These are phyloP conservation scores for Lepiota venenata DNA, from an alignment of 768 basidiomycete genomes.

Conservation along the genomic window DNA sequence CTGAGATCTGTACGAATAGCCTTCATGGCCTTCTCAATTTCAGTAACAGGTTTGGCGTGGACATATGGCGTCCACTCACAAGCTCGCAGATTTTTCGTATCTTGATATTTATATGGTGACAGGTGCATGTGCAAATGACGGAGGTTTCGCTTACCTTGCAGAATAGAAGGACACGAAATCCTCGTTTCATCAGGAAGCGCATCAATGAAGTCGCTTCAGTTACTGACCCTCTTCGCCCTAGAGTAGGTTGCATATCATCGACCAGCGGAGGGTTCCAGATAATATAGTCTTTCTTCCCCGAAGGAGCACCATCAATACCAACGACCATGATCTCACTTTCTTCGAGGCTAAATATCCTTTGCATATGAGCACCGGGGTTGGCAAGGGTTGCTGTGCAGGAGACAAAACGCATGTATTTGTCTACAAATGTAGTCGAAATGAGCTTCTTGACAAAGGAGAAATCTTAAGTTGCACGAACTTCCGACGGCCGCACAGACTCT, in stretches of 20 bases:
- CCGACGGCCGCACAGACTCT: constrained; percentile 75
- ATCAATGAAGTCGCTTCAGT: constrained; percentile 70
- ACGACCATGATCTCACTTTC: constrained; percentile 61
- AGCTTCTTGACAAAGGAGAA: not conserved
- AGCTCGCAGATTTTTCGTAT: constrained; percentile 81
- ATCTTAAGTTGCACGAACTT: constrained; percentile 42
- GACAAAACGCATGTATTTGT: constrained; percentile 57
- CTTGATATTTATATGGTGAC: constrained; percentile 32
- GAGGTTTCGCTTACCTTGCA: constrained; percentile 55
- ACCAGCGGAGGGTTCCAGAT: constrained; percentile 71
- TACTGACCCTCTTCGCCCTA: constrained; percentile 58
- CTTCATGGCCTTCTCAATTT: constrained; percentile 64
- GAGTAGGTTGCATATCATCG: constrained; percentile 47
- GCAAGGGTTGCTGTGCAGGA: constrained; percentile 89
- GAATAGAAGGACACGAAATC: constrained; percentile 82
- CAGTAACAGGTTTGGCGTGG: too few species aligned
- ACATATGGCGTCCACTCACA: constrained; percentile 33
- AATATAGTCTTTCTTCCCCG: constrained; percentile 75
- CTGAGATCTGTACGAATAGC: constrained; percentile 66
- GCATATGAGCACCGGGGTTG: constrained; percentile 76
- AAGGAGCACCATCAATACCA: constrained; percentile 79
- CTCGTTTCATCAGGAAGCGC: constrained; percentile 78
- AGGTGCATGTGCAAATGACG: too few species aligned
- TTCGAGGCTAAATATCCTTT: constrained; percentile 65
- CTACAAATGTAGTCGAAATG: constrained; percentile 27